These are phyloP conservation scores for Cornus florida DNA, from an alignment of 148 eudicot genomes.

Conservation along the genomic window DNA sequence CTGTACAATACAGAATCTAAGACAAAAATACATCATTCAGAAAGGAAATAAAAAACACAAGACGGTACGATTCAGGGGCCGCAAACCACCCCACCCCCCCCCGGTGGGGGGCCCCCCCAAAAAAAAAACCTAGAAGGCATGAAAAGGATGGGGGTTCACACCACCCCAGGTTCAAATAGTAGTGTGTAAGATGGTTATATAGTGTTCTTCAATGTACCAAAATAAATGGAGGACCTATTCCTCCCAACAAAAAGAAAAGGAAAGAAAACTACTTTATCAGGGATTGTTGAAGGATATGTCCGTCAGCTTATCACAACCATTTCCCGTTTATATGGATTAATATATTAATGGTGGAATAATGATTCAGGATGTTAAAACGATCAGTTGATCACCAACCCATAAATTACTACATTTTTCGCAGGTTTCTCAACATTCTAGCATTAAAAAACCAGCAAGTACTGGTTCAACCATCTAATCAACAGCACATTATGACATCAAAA, in stretches of 20 bases:
- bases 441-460: background rate
- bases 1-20: background rate
- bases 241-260: background rate
- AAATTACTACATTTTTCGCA: background rate
- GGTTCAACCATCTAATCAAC: background rate
- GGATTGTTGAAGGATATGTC: background rate
- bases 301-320: background rate
- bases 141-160: no score
- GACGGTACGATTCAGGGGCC: background rate
- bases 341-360: background rate
- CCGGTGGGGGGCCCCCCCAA: no score
- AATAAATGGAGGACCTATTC: background rate
- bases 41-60: no score
- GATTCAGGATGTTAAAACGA: background rate
- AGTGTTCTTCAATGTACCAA: background rate
- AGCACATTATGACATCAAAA: background rate
- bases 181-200: background rate
- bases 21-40: no score
- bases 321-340: no score
- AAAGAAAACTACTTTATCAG: no score
- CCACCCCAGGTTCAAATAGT: background rate
- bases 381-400: background rate
- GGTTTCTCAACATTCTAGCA: background rate
- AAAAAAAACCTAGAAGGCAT: no score
- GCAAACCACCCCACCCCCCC: no score